A percentile compares a stretch with the other conserved stretches of the same genome.
Evolutionary conservation across 805 yeast species (phyloP).

Genomic region (Torulaspora maleeae): DNA sequence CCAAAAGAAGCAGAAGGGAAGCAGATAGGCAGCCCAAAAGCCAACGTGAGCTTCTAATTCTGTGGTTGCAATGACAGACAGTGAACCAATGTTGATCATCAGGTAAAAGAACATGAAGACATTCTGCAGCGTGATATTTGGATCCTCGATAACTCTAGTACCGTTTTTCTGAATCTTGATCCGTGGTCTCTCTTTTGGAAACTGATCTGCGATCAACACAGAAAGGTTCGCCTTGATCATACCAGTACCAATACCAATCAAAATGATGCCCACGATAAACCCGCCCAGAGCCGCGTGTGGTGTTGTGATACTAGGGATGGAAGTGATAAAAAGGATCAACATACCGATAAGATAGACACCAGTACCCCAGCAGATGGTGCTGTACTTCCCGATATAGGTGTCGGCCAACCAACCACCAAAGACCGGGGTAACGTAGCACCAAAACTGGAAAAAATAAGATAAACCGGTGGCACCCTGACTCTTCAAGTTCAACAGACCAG

Average conservation of each 20-base stretch:
- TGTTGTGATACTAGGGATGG: slow-evolving; percentile 53
- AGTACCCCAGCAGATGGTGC: slow-evolving; percentile 59
- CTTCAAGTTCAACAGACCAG: slow-evolving; percentile 58
- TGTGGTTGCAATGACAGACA: slow-evolving; percentile 73
- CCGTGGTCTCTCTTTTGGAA: slow-evolving; percentile 54
- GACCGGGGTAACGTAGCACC: slow-evolving; percentile 78
- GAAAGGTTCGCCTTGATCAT: slow-evolving; percentile 75
- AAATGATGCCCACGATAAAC: slow-evolving; percentile 39
- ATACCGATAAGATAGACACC: slow-evolving; percentile 58
- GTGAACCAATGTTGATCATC: slow-evolving; percentile 70
- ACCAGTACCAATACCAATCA: slow-evolving; percentile 75
- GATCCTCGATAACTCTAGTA: slow-evolving; percentile 63
- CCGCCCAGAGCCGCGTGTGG: slow-evolving; percentile 58
- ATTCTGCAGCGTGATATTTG: slow-evolving; percentile 64
- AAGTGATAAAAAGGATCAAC: slow-evolving; percentile 61
- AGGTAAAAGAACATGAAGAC: slow-evolving; percentile 73
- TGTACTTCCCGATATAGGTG: slow-evolving; percentile 66
- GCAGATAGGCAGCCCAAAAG: slow-evolving; percentile 68
- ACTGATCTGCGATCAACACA: slow-evolving; percentile 66
- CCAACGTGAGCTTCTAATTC: slow-evolving; percentile 63
- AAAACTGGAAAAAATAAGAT: slow-evolving; percentile 70
- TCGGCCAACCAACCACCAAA: slow-evolving; percentile 74
- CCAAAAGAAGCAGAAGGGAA: slow-evolving; percentile 67
- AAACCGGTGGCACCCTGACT: slow-evolving; percentile 64
- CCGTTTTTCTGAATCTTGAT: slow-evolving; percentile 57